Base-by-base conservation (phyloP, 1,139 yeast genomes). In the Geotrichum histeridarum region DNA sequence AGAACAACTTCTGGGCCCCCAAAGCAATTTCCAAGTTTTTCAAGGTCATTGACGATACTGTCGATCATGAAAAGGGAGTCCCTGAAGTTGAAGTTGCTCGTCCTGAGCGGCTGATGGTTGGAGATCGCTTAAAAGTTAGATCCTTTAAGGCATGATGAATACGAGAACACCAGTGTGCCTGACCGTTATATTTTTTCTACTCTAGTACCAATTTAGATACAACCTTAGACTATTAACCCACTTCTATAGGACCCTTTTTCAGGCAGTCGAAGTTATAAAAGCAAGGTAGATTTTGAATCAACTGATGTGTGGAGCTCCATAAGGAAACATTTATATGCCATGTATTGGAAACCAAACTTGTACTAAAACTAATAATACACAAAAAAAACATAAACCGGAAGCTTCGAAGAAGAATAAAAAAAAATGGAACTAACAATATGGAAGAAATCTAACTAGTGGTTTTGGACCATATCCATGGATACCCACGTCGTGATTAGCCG, bases 1-100 rank as follows among this genome's bases (percentile, higher is more conserved):
- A 11, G 15, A 70, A 70, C 37, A 77, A 80, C 54, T 81, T 89
- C 60, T 90, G 97, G 96, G 81, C 83, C 63, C 79, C 84, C 7
- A 74, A 77, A 51, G 83, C 83, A 41, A 78, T 85, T 43, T 80
- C 82, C 47, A 77, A 83, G 50, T 87, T 78, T 68, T 78, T 88
- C 59, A 72, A 71, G 58, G 74, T 78, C 33, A 79, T 84, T 64
- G 77, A 80, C 47, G 69, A 72, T 17, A 57, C 64, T 4, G 72
- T 77, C 12, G 55, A 55, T 31, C 54, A 51, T 32, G 41, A 27
- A 15, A 39, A 49, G 48, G 51, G 54, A 11, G 39, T 48, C 9
- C 55, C 55, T 3, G 15, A 32, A 9, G 47, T 53, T 14, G 18
- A 36, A 11, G 45, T 53, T 17, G 35, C 17, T 3, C 39, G 55